Evolutionary conservation across 768 basidiomycete species (phyloP), one percentile per base, ranked within the genome.

Genomic region (Tephrocybe rancida): DNA sequence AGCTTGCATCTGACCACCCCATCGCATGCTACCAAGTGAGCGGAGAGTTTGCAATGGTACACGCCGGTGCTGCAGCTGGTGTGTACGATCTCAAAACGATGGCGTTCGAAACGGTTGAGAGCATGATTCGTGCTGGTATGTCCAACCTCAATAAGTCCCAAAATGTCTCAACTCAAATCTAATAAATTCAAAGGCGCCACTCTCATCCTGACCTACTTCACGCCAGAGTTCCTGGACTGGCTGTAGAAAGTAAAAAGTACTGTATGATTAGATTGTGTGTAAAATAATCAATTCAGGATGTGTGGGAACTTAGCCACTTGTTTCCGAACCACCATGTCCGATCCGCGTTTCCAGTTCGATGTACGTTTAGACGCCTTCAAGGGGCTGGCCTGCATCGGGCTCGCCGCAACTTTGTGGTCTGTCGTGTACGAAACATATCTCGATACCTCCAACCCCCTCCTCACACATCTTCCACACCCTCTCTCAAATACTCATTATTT

Each of bases 21-120:
- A 78, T 97, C n/a, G 97, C 97, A 0, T 93, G 91, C 64, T 99
- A 98, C 70, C 92, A 95, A 72, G 97, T 99, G 45, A 95, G 92
- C 51, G 97, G 97, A 2, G 97, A 98, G 70, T 98, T 90, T 60
- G 94, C 96, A 9, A 98, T 98, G 97, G 77, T 99, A 26, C 88
- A 90, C 50, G 96, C 97, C 0, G 97, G 95, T 30, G 97, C 97
- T 8, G 76, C 78, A 3, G 92, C 93, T 2, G 96, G 96, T 10
- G 90, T 98, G n/a, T 98, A 96, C 63, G 90, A 90, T 54, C 73
- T 98, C 54, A 87, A 82, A 59, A 82, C 83, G 22, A 95, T 98
- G 95, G 96, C 95, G 13, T 95, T 97, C 57, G 97, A 99, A 75
- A 88, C 84, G 7, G 83, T 85, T 2, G 94, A 98, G 37, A 83